These are phyloP conservation scores for Drechslerella coelobrocha DNA, from an alignment of 2,329 filamentous ascomycete genomes.

Conservation along the genomic window DNA sequence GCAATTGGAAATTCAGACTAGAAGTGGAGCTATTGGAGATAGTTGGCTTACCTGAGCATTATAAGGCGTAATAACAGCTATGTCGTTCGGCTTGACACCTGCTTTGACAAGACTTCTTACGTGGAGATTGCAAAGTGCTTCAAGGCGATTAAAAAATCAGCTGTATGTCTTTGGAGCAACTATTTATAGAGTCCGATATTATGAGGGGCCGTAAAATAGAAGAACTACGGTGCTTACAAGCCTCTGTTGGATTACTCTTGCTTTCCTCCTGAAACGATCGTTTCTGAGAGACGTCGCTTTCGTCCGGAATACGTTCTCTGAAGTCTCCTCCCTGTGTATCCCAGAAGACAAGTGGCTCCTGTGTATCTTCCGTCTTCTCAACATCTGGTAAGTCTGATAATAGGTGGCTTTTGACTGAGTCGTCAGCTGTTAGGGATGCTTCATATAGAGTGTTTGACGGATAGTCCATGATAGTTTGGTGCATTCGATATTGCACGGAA, in stretches of 20 bases:
- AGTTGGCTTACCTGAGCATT: constrained; percentile 96
- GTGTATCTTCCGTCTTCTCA: constrained; percentile 81
- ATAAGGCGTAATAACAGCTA: constrained; percentile 94
- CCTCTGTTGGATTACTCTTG: constrained; percentile 93
- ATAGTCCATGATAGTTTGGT: constrained; percentile 92
- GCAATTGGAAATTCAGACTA: not conserved
- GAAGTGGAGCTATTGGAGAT: constrained; percentile 54
- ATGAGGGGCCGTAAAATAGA: not conserved
- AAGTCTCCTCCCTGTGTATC: constrained; percentile 96
- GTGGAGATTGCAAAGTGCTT: constrained; percentile 63
- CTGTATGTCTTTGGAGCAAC: not conserved
- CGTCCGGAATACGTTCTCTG: constrained; percentile 71
- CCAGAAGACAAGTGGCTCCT: constrained; percentile 86
- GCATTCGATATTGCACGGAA: constrained; percentile 97
- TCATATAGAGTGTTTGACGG: constrained; percentile 90
- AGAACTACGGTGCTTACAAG: constrained; percentile 57
- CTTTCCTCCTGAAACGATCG: constrained; percentile 65
- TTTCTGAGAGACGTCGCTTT: not conserved
- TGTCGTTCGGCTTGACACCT: constrained; percentile 80
- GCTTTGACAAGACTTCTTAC: constrained; percentile 77
- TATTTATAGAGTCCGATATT: not conserved
- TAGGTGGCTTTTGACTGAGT: constrained; percentile 75
- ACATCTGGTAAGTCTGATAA: constrained; percentile 78
- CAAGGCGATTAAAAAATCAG: not conserved
- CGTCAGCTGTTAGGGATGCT: constrained; percentile 78